phyloP scores from a whole-genome alignment of 2,329 filamentous ascomycete species.

The Elsinoe perseae region DNA sequence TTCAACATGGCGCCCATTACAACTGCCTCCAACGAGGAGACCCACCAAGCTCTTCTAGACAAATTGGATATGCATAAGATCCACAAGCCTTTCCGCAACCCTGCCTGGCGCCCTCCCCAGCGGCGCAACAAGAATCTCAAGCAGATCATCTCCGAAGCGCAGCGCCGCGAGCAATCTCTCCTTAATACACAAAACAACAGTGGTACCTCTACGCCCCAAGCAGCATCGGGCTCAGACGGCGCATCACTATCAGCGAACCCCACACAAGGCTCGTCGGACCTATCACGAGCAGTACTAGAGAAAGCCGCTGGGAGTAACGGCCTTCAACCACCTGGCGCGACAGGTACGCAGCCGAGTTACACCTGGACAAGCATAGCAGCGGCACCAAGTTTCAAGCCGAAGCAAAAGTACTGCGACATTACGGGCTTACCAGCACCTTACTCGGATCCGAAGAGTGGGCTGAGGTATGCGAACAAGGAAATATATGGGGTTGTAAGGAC shows the following conservation, averaged over 20 bases:
- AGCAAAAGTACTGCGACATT: constrained; percentile 90
- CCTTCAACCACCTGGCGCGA: constrained; percentile 23
- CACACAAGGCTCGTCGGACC: constrained; percentile 77
- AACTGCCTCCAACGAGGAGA: constrained; percentile 65
- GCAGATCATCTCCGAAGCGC: constrained; percentile 83
- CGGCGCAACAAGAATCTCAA: constrained; percentile 99
- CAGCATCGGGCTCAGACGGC: constrained; percentile 30
- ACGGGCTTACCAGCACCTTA: constrained; percentile 90
- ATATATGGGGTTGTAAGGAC: constrained; percentile 76
- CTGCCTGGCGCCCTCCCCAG: constrained; percentile 82
- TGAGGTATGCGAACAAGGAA: constrained; percentile 90
- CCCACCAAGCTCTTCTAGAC: constrained; percentile 78
- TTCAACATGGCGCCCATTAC: constrained; percentile 51
- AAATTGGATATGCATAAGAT: constrained; percentile 82
- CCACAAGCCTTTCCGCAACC: constrained; percentile 83
- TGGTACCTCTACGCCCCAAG: constrained; percentile 60
- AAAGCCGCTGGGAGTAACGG: constrained; percentile 49
- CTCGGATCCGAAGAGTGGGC: constrained; percentile 84
- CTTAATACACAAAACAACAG: constrained; percentile 69
- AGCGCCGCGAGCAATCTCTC: constrained; percentile 81
- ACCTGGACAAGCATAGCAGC: constrained; percentile 98
- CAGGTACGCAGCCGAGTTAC: constrained; percentile 50
- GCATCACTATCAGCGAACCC: constrained; percentile 63
- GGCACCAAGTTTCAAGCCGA: constrained; percentile 70
- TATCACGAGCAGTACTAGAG: constrained; percentile 82